Evolutionary conservation across 2,329 filamentous ascomycete genomes (phyloP).

Genomic region (Epichloe scottii): DNA sequence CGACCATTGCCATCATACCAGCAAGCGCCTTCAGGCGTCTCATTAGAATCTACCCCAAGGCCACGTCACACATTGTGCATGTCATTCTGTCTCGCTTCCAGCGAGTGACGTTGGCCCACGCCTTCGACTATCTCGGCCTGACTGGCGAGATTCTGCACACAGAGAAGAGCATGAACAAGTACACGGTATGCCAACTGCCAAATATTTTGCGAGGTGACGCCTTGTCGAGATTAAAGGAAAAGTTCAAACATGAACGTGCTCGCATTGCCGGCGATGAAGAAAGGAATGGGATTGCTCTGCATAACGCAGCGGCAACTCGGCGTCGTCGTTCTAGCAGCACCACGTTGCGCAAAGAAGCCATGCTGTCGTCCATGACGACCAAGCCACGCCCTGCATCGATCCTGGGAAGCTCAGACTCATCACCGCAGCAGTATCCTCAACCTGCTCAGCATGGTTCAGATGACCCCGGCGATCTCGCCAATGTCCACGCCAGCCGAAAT

Average conservation of each 20-base stretch:
- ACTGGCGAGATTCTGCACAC: constrained; percentile 86
- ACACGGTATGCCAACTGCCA: constrained; percentile 81
- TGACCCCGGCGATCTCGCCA: constrained; percentile 68
- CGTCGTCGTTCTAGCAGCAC: constrained; percentile 62
- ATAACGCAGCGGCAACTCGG: constrained; percentile 59
- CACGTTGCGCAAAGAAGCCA: constrained; percentile 66
- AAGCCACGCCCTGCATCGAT: constrained; percentile 33
- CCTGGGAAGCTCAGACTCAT: constrained; percentile 25
- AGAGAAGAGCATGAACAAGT: constrained; percentile 87
- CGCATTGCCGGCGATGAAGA: constrained; percentile 69
- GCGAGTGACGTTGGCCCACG: constrained; percentile 85
- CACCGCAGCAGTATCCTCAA: constrained; percentile 25
- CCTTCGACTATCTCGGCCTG: constrained; percentile 85
- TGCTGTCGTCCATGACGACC: constrained; percentile 49
- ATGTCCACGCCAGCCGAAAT: constrained; percentile 57
- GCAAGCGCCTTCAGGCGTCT: constrained; percentile 88
- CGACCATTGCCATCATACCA: constrained; percentile 95
- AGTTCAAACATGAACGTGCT: constrained; percentile 77
- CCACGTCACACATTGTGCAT: constrained; percentile 93
- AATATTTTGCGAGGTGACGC: constrained; percentile 80
- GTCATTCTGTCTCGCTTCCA: constrained; percentile 92
- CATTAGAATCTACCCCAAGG: constrained; percentile 89
- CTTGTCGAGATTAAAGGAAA: constrained; percentile 76
- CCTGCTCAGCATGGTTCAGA: constrained; percentile 33
- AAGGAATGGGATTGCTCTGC: constrained; percentile 80